Evolutionary conservation across 805 yeast species (phyloP), one percentile per base, ranked within the genome.

Genomic region (Barnettozyma wickerhamii): DNA sequence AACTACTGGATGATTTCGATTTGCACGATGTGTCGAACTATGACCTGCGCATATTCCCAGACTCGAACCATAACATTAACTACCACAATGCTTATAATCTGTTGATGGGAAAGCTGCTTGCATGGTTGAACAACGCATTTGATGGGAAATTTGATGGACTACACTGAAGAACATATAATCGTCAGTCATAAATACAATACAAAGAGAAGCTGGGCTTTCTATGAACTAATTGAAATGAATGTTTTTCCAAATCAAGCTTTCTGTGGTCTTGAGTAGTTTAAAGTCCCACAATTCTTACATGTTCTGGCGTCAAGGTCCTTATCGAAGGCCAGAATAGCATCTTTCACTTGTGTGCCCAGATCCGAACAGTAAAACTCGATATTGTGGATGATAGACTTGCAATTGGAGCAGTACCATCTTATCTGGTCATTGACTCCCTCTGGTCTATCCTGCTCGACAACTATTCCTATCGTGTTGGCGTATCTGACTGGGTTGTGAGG

Each of bases 401-500:
- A 90, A 13, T 68, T 68, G 7, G 75, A 63, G 54, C 97, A 90
- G 58, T 90, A 90, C 96, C 96, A 90, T 52, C 96, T 72, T 53
- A 89, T 67, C 47, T 75, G 75, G 59, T 90, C 97, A 44, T 75
- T 69, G 18, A 73, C 65, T 1, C 76, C 86, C 37, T 65, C 66
- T 0, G 96, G 95, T 50, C 97, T 71, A 58, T 88, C 95, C 62
- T 90, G 96, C 56, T 90, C 97, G 14, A 90, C 84, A 2, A 90
- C 97, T 32, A 90, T 67, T 1, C 97, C 97, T 14, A 90, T 80
- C 0, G 96, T 88, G 52, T 90, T 68, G 3, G 83, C 84, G 59
- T 77, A 90, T 53, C 97, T 69, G 7, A 85, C 91, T 1, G 97
- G 97, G 51, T 81, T 84, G 60, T 90, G 97, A 2, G 97, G 97